These are phyloP conservation scores for Auricularia sp. DNA, from an alignment of 768 basidiomycete genomes.

Conservation along the genomic window DNA sequence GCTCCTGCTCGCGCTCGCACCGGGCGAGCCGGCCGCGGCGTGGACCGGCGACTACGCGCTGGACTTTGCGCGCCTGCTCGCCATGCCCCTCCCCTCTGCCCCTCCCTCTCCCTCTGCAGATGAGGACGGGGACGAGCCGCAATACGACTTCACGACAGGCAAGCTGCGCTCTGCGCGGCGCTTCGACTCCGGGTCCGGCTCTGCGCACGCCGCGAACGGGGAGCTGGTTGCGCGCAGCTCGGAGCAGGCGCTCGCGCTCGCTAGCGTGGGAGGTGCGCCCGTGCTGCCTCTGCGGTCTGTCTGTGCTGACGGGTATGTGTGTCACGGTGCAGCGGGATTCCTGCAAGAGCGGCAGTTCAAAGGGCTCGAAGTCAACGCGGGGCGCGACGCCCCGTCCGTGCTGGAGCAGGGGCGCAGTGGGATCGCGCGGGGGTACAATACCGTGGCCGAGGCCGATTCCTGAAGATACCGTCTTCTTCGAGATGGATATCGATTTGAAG, in stretches of 20 bases:
- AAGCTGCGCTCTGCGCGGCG: conserved; percentile 70
- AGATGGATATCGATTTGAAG: too few species aligned
- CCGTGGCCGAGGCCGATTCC: not conserved
- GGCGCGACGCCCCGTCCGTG: conserved; percentile 67
- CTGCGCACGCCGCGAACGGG: conserved; percentile 1
- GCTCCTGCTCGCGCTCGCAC: conserved; percentile 64
- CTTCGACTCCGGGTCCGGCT: conserved; percentile 23
- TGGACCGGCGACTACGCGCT: conserved; percentile 77
- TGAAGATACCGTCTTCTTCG: too few species aligned
- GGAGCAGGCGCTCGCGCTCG: conserved; percentile 42
- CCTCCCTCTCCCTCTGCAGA: conserved; percentile 13
- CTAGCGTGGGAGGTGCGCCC: conserved; percentile 48
- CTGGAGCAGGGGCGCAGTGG: conserved; percentile 87
- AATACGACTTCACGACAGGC: conserved; percentile 81
- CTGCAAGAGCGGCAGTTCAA: conserved; percentile 64
- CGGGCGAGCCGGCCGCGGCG: conserved; percentile 33
- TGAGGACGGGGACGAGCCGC: conserved; percentile 39
- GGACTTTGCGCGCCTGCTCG: conserved; percentile 56
- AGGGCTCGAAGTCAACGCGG: conserved; percentile 70
- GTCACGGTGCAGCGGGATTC: conserved; percentile 43
- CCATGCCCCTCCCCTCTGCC: conserved; percentile 9
- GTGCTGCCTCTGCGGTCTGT: conserved; percentile 3
- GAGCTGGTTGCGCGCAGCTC: conserved; percentile 55
- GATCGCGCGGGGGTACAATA: conserved; percentile 74
- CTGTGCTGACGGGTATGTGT: conserved; percentile 1